Conservation (phyloP, 2,329 filamentous ascomycete genomes). For the Trichoderma gracile region DNA sequence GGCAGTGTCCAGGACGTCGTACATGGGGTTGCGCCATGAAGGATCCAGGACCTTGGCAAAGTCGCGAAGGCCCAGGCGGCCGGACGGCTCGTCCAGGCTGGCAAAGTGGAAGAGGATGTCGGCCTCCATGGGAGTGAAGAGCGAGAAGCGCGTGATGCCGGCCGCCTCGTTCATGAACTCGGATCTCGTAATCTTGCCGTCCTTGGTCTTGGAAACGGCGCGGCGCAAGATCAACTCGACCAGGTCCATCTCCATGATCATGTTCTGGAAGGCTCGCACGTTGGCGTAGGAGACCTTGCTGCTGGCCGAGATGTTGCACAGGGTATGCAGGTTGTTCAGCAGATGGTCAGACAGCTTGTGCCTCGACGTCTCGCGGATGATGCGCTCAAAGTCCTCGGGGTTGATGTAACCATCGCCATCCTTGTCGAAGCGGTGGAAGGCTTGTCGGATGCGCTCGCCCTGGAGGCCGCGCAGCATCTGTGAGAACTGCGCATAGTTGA, state of each 20-base stretch:
- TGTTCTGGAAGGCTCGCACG: slow-evolving; percentile 95
- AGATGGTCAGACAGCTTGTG: slow-evolving; percentile 98
- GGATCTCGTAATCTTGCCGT: slow-evolving; percentile 89
- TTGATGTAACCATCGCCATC: slow-evolving; percentile 94
- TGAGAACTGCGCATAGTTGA: slow-evolving; percentile 95
- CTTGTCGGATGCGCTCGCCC: slow-evolving; percentile 92
- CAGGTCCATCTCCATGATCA: slow-evolving; percentile 96
- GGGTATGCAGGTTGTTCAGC: slow-evolving; percentile 82
- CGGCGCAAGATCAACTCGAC: slow-evolving; percentile 91
- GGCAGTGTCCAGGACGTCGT: slow-evolving; percentile 50
- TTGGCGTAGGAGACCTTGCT: slow-evolving; percentile 98
- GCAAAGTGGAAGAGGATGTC: slow-evolving; percentile 99
- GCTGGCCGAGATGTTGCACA: slow-evolving; percentile 90
- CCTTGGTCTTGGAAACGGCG: slow-evolving; percentile 76
- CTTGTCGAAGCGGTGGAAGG: slow-evolving; percentile 88
- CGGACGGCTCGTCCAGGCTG: slow-evolving; percentile 84
- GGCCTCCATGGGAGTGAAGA: slow-evolving; percentile 98
- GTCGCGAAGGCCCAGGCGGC: slow-evolving; percentile 76
- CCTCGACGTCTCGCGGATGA: slow-evolving; percentile 86
- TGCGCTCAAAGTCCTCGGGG: slow-evolving; percentile 93
- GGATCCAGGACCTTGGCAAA: slow-evolving; percentile 95
- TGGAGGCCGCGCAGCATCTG: slow-evolving; percentile 97
- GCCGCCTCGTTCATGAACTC: slow-evolving; percentile 96
- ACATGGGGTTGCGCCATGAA: slow-evolving; percentile 73
- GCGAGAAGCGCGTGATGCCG: slow-evolving; percentile 85